Conservation (phyloP, 2,329 filamentous ascomycete species). For the Blastomyces parvus region DNA sequence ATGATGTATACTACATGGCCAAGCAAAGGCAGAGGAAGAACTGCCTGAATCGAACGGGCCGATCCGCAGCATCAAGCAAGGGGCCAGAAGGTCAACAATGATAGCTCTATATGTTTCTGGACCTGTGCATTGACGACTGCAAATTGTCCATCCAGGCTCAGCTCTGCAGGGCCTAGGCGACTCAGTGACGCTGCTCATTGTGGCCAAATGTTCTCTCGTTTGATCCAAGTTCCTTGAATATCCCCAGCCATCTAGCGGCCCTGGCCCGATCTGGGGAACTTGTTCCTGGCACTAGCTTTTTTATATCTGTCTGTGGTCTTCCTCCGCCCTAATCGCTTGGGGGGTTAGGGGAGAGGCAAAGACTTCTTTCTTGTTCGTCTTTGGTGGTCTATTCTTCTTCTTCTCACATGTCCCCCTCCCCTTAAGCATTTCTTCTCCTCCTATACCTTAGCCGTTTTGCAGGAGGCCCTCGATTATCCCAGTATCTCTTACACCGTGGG, state of each 20-base stretch:
- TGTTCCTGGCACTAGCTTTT: neutral
- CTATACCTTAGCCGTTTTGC: neutral
- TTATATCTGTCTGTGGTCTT: neutral
- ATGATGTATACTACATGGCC: neutral
- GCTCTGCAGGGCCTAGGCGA: neutral
- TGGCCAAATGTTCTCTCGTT: neutral
- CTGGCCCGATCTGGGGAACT: neutral
- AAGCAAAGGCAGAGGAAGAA: neutral
- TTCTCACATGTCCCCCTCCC: neutral
- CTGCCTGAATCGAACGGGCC: neutral
- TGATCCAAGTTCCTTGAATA: neutral
- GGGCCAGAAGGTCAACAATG: neutral
- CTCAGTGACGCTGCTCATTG: neutral
- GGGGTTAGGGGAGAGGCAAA: no score
- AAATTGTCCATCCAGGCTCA: slow-evolving; percentile 1
- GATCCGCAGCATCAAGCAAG: neutral
- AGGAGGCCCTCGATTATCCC: neutral
- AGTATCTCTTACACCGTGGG: neutral
- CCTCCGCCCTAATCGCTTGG: neutral
- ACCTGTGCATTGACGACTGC: neutral
- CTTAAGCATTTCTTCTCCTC: neutral
- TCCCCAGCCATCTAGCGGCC: neutral
- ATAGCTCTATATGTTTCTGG: neutral
- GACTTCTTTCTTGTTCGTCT: neutral
- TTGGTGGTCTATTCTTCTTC: neutral